Base-by-base conservation (phyloP, 1,284 basidiomycete genomes). In the Malassezia slooffiae region DNA sequence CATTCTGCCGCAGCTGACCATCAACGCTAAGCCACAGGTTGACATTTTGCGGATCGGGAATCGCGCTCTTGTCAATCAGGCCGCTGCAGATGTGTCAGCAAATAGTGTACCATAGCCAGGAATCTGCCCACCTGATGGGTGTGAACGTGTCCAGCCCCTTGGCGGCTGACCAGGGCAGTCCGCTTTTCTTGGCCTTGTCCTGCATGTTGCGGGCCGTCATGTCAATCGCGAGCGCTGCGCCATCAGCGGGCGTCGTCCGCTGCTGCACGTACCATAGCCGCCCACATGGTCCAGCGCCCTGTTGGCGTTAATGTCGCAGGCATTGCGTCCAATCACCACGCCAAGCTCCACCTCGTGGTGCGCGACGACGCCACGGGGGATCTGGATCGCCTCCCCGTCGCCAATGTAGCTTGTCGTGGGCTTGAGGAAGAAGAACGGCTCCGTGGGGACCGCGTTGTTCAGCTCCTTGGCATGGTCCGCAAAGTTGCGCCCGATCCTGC, bases 401-500 rank as follows among this genome's bases (percentile, higher is more conserved):
- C 75, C 70, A 20, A 95, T 63, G 69, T 90, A 96, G 62, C 83
- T 86, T 3, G 82, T 80, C 2, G 91, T 95, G 4, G 91, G 91
- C 73, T 97, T 97, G 30, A 96, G 74, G 76, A 96, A 97, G 78
- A 96, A 93, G 77, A 97, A 95, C 0, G 91, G 91, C 69, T 95
- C 89, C 64, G 82, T 86, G 2, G 91, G 90, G 3, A 83, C 75
- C 5, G 83, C 76, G 70, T 95, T 95, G 66, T 82, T 82, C 37
- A 96, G 78, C 70, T 96, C 90, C 71, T 86, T 88, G 67, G 83
- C 82, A 63, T 93, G 88, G 38, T 85, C 85, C 13, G 70, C 72
- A 46, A 73, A 75, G 66, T 75, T 75, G 36, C 67, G 64, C 3
- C 67, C 67, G 46, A 70, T 69, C 30, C 67, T 67, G 34, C 34